Conservation (phyloP, 192 early-diverging fungal genomes). For the Mortierella hygrophila region DNA sequence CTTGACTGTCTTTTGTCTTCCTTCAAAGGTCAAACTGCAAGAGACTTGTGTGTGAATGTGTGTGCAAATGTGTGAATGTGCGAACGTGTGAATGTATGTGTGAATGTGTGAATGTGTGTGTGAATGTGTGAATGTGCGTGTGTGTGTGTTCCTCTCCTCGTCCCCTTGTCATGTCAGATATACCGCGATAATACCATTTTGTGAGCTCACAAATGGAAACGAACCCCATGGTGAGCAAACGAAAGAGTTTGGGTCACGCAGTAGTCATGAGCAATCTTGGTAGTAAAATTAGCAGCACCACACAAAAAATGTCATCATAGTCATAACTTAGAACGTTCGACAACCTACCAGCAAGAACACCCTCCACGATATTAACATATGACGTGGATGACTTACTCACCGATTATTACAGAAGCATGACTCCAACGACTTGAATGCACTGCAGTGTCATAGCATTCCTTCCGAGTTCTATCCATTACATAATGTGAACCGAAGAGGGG, state of each 20-base stretch:
- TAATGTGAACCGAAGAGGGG: not conserved
- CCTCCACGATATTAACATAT: not conserved
- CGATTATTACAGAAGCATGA: not conserved
- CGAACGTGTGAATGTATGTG: too few species aligned
- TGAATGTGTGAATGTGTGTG: too few species aligned
- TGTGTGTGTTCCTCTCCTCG: not conserved
- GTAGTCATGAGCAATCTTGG: not conserved
- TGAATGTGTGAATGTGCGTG: not conserved
- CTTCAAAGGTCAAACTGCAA: not conserved
- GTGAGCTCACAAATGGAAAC: not conserved
- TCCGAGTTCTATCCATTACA: not conserved
- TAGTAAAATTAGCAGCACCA: not conserved
- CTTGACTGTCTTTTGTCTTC: not conserved
- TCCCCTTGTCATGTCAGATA: not conserved
- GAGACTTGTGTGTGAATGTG: not conserved
- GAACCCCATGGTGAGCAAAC: not conserved
- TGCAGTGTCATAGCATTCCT: too few species aligned
- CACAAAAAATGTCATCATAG: not conserved
- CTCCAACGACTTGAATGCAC: not conserved
- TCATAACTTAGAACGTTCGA: not conserved
- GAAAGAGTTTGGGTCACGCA: conserved; percentile 6
- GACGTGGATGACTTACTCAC: not conserved
- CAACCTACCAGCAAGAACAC: not conserved
- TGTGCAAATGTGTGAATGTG: too few species aligned
- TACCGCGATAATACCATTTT: not conserved